A percentile compares a stretch with the other conserved stretches of the same genome.
phyloP scores from a whole-genome alignment of 352 stramenopile genomes.

The Phytopythium vexans region DNA sequence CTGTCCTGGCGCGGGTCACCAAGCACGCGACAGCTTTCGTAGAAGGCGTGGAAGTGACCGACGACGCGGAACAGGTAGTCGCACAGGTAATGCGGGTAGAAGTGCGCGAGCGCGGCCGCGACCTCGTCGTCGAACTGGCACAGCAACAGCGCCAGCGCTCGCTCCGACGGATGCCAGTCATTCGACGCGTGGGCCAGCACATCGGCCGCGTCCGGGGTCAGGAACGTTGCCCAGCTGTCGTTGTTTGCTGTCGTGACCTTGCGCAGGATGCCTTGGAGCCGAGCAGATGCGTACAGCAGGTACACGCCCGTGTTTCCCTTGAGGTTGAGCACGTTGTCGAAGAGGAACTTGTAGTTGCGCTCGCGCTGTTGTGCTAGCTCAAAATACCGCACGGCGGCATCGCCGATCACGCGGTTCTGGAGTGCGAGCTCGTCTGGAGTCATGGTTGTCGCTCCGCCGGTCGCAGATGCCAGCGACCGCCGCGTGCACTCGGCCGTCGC shows the following conservation, averaged over 20 bases:
- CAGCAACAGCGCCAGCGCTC: slow-evolving; percentile 66
- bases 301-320: slow-evolving; percentile 86
- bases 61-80: slow-evolving; percentile 83
- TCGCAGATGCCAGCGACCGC: slow-evolving; percentile 44
- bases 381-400: slow-evolving; percentile 81
- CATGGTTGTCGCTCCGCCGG: slow-evolving; percentile 16
- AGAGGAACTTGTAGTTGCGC: slow-evolving; percentile 85
- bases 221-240: slow-evolving; percentile 25
- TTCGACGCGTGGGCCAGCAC: slow-evolving; percentile 36
- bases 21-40: slow-evolving; percentile 77
- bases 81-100: slow-evolving; percentile 75
- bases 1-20: slow-evolving; percentile 58
- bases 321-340: slow-evolving; percentile 75
- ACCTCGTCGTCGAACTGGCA: slow-evolving; percentile 82
- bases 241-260: slow-evolving; percentile 35
- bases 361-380: slow-evolving; percentile 81
- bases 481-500: slow-evolving; percentile 57
- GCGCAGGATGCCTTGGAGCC: slow-evolving; percentile 71
- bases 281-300: slow-evolving; percentile 75
- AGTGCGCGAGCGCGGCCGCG: slow-evolving; percentile 37
- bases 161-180: slow-evolving; percentile 68
- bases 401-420: slow-evolving; percentile 58
- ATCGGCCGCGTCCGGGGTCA: slow-evolving; percentile 18
- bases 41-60: slow-evolving; percentile 78
- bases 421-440: slow-evolving; percentile 17